These are phyloP conservation scores for Aspergillus saccharolyticus DNA, from an alignment of 495 filamentous ascomycete genomes.

Conservation along the genomic window DNA sequence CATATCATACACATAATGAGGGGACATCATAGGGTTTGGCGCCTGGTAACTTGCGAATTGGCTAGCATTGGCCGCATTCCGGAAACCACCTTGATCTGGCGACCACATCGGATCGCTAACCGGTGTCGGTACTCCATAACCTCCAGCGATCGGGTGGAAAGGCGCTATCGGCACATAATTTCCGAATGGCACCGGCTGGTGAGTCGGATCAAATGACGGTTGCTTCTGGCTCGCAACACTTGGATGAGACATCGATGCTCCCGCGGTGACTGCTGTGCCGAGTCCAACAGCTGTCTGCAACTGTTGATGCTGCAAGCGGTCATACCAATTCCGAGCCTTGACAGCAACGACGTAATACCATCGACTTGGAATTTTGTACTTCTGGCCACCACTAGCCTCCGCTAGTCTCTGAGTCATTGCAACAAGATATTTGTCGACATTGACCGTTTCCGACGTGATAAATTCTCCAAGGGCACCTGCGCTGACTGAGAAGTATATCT, in stretches of 20 bases:
- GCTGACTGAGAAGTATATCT: constrained; percentile 45
- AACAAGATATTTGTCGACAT: constrained; percentile 43
- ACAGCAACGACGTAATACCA: constrained; percentile 36
- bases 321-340: constrained; percentile 35
- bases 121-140: constrained; percentile 11
- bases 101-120: constrained; percentile 9
- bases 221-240: constrained; percentile 10
- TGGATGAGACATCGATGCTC: constrained; percentile 7
- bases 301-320: constrained; percentile 28
- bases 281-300: constrained; percentile 9
- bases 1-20: constrained; percentile 26
- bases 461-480: constrained; percentile 41
- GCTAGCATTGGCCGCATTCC: constrained; percentile 1
- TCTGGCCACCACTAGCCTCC: constrained; percentile 35
- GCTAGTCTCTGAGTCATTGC: constrained; percentile 31
- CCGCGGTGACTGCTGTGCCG: neutral
- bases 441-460: constrained; percentile 37
- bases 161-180: constrained; percentile 14
- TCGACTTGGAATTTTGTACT: constrained; percentile 36
- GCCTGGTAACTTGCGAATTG: constrained; percentile 12
- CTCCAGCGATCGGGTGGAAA: constrained; percentile 25
- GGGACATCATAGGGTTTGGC: constrained; percentile 12
- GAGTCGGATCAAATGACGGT: constrained; percentile 8
- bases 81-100: constrained; percentile 7
- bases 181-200: constrained; percentile 13